Base-by-base conservation (phyloP, 2,329 filamentous ascomycete species). In the Xylaria polymorpha region DNA sequence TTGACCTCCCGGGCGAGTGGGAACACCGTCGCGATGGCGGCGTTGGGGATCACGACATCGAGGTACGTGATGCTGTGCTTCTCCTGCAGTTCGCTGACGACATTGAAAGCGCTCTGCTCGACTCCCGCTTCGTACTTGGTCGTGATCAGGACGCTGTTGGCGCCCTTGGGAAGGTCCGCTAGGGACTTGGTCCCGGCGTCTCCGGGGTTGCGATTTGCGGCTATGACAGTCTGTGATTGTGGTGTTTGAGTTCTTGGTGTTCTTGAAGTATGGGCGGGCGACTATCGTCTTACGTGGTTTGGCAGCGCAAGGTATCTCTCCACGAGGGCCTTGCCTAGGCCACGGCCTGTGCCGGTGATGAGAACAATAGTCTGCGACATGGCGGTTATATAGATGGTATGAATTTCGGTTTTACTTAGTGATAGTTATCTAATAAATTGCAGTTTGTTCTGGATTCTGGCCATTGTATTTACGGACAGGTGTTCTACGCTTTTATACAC, bases 11-110 rank as follows among this genome's bases (percentile, higher is more conserved):
- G 66, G 0, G 81, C 78, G 0, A 73, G 70, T 0, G 79, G 79
- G 44, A 73, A 82, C 18, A 72, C 59, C 4, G 77, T 75, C 4
- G 74, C 73, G 12, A 85, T 81, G 14, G 81, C 86, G 0, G 86
- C 85, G 72, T 88, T 88, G 53, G 85, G 83, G 61, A 88, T 83
- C 1, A 88, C 80, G 6, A 86, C 74, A 69, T 88, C 85, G 2
- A 88, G 74, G 29, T 80, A 75, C 4, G 75, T 72, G 69, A 88
- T 82, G 3, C 78, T 61, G 41, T 74, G 78, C 15, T 79, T 68
- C 2, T 61, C 35, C 1, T 76, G 70, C 0, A 84, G 74, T 2
- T 75, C 69, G 32, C 77, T 60, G 1, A 81, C 75, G 1, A 81
- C 81, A 15, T 71, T 72, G 12, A 69, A 73, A 1, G 82, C 72